phyloP scores from a whole-genome alignment of 1,284 basidiomycete genomes.

The Trichosporon asahii region DNA sequence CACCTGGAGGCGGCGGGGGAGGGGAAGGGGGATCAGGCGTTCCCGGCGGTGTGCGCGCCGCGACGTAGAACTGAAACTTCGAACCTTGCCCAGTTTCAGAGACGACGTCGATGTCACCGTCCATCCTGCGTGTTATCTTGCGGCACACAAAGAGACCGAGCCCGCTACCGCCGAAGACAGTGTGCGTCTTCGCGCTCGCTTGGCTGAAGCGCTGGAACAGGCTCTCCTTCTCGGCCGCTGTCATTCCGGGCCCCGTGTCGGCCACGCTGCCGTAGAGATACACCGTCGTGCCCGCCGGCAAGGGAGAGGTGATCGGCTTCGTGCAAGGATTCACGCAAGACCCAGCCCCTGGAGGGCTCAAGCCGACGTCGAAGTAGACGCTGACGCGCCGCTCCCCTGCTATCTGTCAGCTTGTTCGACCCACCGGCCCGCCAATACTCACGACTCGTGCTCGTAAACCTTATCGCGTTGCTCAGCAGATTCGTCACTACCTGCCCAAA shows the following conservation, averaged over 20 bases:
- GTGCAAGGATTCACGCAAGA: conserved; percentile 34
- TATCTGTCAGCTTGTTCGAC: conserved; percentile 12
- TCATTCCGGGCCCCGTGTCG: conserved; percentile 46
- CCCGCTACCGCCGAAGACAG: conserved; percentile 44
- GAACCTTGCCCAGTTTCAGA: conserved; percentile 22
- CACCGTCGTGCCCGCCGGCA: conserved; percentile 26
- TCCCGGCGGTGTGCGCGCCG: conserved; percentile 12
- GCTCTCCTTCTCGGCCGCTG: conserved; percentile 32
- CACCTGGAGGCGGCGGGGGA: conserved; percentile 32
- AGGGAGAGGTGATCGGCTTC: too few species aligned
- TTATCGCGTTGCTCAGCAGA: conserved; percentile 45
- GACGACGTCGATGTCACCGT: conserved; percentile 29
- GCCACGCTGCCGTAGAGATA: conserved; percentile 36
- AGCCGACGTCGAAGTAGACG: conserved; percentile 39
- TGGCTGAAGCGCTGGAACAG: conserved; percentile 46
- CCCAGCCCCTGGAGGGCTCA: conserved; percentile 32
- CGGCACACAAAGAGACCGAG: conserved; percentile 37
- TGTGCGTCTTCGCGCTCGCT: conserved; percentile 37
- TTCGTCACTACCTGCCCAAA: conserved; percentile 48
- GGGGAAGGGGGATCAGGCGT: not conserved
- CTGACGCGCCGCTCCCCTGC: conserved; percentile 33
- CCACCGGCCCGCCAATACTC: conserved; percentile 15
- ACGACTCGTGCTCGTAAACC: conserved; percentile 41
- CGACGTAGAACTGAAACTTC: conserved; percentile 51
- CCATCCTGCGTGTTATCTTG: conserved; percentile 27